Base-by-base conservation (phyloP, 129 eudicot genomes). In the Glebionis coronaria region DNA sequence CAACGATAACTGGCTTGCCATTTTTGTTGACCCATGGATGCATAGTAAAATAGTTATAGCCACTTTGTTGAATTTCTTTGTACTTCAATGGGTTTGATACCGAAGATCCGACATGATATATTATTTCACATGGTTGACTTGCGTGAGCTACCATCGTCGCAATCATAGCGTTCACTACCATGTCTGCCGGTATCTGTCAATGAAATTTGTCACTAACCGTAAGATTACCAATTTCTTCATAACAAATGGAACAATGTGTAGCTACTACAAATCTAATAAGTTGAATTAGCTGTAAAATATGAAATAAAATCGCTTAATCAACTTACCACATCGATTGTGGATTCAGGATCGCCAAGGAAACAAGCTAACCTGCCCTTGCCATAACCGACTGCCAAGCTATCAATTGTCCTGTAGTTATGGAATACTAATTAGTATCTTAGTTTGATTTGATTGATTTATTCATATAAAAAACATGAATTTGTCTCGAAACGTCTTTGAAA, bases 91-190 rank as follows among this genome's bases (percentile, higher is more conserved):
- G 91, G 67, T 85, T 85, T 18, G 80, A 72, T 23, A 67, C 57
- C 11, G 91, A 79, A n/a, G 87, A 85, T 21, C 87, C 84, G 42
- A 85, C 65, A 46, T 85, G 87, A 66, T 81, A 81, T 11, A 84
- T 73, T 5, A 38, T 52, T 23, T 64, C 75, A 14, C 49, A 57
- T 7, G 70, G n/a, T 55, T 76, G 69, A 61, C 57, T 81, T 46
- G 79, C 78, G 49, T 78, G 81, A 12, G 73, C 67, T 15, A 54
- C 83, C 80, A 84, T 84, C 35, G 80, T 79, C 3, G 78, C 76
- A 0, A 84, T 60, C 74, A 80, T 77, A 42, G 79, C 75, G 50
- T 84, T 81, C 53, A 78, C 90, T 19, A 84, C 90, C 90, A 84
- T 84, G 49, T 84, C 90, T 5, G 76, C 85, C 0, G 90, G 90